Conservation (phyloP, 1,284 basidiomycete species). For the Ganoderma lingzhi region DNA sequence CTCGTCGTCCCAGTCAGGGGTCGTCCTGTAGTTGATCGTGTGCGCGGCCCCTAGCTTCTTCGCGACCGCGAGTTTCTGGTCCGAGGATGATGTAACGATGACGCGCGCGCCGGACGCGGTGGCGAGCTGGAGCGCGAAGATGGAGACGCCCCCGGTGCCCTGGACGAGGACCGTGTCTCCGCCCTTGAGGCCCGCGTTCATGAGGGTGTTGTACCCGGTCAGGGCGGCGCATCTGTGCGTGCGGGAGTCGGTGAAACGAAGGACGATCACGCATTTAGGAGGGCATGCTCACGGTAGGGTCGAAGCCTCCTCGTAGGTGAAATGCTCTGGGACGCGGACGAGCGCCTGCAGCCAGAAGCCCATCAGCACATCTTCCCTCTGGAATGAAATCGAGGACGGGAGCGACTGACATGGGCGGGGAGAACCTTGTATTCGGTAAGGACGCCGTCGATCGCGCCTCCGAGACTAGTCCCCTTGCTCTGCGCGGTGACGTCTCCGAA, state of each 20-base stretch:
- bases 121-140: constrained; percentile 47
- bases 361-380: constrained; percentile 27
- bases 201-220: constrained; percentile 50
- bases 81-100: constrained; percentile 48
- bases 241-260: no score
- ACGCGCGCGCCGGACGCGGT: constrained; percentile 47
- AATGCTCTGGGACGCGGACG: constrained; percentile 43
- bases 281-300: constrained; percentile 27
- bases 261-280: background rate
- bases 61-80: constrained; percentile 47
- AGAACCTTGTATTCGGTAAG: constrained; percentile 57
- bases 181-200: constrained; percentile 37
- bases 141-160: constrained; percentile 50
- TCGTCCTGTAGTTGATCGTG: constrained; percentile 46
- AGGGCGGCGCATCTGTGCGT: constrained; percentile 40
- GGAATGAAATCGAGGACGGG: constrained; percentile 45
- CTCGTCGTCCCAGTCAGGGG: constrained; percentile 49
- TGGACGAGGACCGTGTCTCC: constrained; percentile 46
- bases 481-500: constrained; percentile 27
- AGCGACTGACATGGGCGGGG: constrained; percentile 44
- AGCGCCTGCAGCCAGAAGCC: constrained; percentile 41
- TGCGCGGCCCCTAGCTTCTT: constrained; percentile 42
- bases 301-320: constrained; percentile 46
- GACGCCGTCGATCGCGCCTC: constrained; percentile 59
- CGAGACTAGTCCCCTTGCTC: constrained; percentile 48